These are phyloP conservation scores for Metschnikowia noctiluminum DNA, from an alignment of 805 yeast species.

Conservation along the genomic window DNA sequence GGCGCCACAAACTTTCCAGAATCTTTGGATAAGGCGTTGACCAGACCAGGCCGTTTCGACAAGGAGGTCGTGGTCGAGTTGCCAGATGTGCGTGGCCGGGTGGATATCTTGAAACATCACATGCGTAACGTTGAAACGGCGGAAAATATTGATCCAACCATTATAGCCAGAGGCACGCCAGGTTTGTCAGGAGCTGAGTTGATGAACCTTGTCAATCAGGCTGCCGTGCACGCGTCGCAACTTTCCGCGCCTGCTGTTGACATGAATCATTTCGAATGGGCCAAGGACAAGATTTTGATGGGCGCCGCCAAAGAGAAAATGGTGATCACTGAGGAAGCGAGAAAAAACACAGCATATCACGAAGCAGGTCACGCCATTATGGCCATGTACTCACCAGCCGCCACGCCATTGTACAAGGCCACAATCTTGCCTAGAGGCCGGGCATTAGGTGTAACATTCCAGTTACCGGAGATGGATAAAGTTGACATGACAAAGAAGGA, in stretches of 20 bases:
- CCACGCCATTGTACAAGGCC: conserved; percentile 93
- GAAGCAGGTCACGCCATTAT: conserved; percentile 99
- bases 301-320: conserved; percentile 97
- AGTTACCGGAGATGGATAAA: conserved; percentile 96
- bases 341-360: conserved; percentile 93
- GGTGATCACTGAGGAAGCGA: conserved; percentile 94
- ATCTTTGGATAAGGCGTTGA: conserved; percentile 90
- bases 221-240: conserved; percentile 96
- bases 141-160: conserved; percentile 79
- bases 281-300: conserved; percentile 94
- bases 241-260: conserved; percentile 85
- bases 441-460: conserved; percentile 95
- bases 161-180: conserved; percentile 95
- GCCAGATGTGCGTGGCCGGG: conserved; percentile 97
- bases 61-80: conserved; percentile 91
- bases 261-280: conserved; percentile 96
- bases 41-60: conserved; percentile 98
- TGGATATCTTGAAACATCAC: conserved; percentile 87
- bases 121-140: conserved; percentile 87
- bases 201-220: conserved; percentile 94
- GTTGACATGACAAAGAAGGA: conserved; percentile 88
- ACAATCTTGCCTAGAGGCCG: conserved; percentile 96
- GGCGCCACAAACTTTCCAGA: conserved; percentile 99
- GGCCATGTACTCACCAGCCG: conserved; percentile 93
- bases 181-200: conserved; percentile 98